Conservation (phyloP, 2,329 filamentous ascomycete species). For the Biscogniauxia sp. region DNA sequence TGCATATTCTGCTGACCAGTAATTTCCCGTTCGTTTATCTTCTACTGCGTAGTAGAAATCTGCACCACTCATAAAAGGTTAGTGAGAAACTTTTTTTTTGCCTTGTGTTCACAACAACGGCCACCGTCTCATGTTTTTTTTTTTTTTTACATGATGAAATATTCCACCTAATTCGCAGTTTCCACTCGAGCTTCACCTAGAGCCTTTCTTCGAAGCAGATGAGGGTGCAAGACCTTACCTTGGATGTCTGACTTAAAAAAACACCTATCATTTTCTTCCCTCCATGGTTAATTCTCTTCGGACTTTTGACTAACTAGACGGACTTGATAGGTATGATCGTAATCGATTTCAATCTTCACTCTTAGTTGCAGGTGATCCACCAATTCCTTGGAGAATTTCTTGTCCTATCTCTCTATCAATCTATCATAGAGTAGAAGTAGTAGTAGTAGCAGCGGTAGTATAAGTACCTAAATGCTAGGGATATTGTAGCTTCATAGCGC, state of each 20-base stretch:
- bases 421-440: no score
- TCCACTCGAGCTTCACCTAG: constrained; percentile 70
- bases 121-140: background rate
- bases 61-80: background rate
- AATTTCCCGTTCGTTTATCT: background rate
- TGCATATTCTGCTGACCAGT: background rate
- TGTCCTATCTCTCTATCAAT: background rate
- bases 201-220: constrained; percentile 67
- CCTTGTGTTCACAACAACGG: background rate
- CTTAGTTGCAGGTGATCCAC: background rate
- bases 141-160: constrained; percentile 58
- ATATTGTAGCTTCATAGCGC: no score
- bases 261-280: background rate
- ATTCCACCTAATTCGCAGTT: constrained; percentile 81
- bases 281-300: background rate
- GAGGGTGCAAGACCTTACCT: constrained; percentile 66
- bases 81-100: background rate
- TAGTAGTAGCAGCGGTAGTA: no score
- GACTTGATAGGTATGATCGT: background rate
- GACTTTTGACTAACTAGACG: constrained; percentile 12
- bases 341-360: background rate
- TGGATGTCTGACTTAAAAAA: constrained; percentile 66
- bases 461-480: no score
- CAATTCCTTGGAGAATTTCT: background rate
- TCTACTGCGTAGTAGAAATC: background rate